A percentile compares a stretch with the other conserved stretches of the same genome.
Evolutionary conservation across 176 grass and related monocot species (phyloP).

Genomic region (Juncus effusus): DNA sequence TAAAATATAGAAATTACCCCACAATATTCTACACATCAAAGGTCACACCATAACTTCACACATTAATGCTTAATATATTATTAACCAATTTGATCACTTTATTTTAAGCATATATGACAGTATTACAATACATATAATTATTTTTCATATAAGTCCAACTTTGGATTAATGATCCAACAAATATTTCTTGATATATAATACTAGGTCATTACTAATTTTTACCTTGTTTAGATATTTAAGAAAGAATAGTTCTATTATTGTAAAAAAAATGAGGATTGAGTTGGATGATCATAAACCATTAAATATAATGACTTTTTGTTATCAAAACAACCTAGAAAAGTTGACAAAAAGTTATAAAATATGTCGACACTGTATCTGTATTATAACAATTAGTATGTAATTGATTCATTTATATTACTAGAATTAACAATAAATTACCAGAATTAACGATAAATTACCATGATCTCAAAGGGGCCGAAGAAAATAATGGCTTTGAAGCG

Average conservation of each 20-base stretch:
- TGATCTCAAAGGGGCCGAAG: slow-evolving; percentile 20
- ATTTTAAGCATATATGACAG: too few species aligned
- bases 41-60: too few species aligned
- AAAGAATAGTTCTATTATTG: neutral
- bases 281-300: too few species aligned
- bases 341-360: neutral
- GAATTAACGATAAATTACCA: slow-evolving; percentile 15
- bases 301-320: too few species aligned
- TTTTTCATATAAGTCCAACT: too few species aligned
- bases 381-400: neutral
- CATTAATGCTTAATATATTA: too few species aligned
- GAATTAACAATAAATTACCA: slow-evolving; percentile 13
- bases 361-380: neutral
- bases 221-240: neutral
- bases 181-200: neutral
- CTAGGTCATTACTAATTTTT: neutral
- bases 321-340: neutral
- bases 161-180: too few species aligned
- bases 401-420: neutral
- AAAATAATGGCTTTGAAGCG: slow-evolving; percentile 21
- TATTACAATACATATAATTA: too few species aligned
- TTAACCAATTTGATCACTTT: too few species aligned
- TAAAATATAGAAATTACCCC: too few species aligned
- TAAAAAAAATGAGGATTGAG: too few species aligned
- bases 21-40: too few species aligned